Percentiles rank a stretch among this genome's conserved stretches.
Conservation (phyloP, 495 filamentous ascomycete genomes). For the Trichoderma gamsii region DNA sequence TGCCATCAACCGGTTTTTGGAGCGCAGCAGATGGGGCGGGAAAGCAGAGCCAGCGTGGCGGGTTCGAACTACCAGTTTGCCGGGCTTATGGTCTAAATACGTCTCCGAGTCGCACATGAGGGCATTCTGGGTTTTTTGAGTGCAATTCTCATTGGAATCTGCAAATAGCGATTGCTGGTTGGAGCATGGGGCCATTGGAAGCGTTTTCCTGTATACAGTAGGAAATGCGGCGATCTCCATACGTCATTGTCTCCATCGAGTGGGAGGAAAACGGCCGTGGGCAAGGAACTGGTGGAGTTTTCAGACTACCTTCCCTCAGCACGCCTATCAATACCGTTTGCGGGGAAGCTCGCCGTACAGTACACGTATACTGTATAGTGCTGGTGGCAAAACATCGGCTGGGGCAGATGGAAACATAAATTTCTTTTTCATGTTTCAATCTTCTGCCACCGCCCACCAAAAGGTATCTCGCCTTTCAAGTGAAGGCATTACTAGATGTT, state of each 20-base stretch:
- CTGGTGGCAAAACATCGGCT: background rate
- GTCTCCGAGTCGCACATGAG: too few relatives aligned
- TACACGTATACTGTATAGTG: too few relatives aligned
- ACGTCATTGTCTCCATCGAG: background rate
- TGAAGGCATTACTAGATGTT: too few relatives aligned
- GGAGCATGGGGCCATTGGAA: too few relatives aligned
- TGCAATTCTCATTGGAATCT: too few relatives aligned
- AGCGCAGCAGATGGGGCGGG: too few relatives aligned
- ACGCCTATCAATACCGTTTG: background rate
- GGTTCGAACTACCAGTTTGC: too few relatives aligned
- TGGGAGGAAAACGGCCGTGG: background rate
- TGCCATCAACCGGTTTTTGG: too few relatives aligned
- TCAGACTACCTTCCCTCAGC: background rate
- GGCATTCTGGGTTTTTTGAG: too few relatives aligned
- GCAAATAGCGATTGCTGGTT: too few relatives aligned
- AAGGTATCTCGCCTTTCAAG: background rate
- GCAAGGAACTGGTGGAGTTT: slow-evolving; percentile 1
- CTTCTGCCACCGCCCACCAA: background rate
- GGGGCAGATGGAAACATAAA: background rate
- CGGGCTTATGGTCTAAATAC: too few relatives aligned
- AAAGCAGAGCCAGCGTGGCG: too few relatives aligned
- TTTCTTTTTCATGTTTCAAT: background rate
- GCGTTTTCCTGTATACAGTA: background rate
- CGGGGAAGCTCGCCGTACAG: background rate
- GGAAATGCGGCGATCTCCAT: background rate